A percentile compares a stretch with the other conserved stretches of the same genome.
Conservation (phyloP, 495 filamentous ascomycete genomes). For the Penicillium pulvis region DNA sequence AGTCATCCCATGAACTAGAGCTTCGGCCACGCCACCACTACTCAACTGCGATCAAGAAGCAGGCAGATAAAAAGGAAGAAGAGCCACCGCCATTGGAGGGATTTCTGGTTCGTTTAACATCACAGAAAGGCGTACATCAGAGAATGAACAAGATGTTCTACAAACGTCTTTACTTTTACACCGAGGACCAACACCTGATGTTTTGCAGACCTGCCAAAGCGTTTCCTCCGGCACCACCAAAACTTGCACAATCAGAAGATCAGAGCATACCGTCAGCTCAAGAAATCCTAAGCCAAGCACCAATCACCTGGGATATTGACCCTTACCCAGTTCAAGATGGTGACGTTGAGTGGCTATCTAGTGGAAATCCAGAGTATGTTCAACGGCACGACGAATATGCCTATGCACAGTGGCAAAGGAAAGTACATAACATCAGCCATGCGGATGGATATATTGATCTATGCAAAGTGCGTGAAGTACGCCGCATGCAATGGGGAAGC, state of each 20-base stretch:
- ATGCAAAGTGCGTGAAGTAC: constrained; percentile 57
- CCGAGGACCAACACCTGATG: constrained; percentile 67
- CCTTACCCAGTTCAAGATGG: constrained; percentile 61
- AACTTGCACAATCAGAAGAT: constrained; percentile 38
- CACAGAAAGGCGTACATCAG: constrained; percentile 62
- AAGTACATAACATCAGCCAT: constrained; percentile 57
- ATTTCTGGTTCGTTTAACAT: constrained; percentile 70
- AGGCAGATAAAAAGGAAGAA: constrained; percentile 39
- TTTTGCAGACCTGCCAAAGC: constrained; percentile 69
- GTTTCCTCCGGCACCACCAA: constrained; percentile 66
- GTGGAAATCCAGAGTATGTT: constrained; percentile 43
- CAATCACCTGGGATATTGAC: constrained; percentile 64
- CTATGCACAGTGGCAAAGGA: constrained; percentile 62
- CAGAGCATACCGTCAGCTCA: constrained; percentile 56
- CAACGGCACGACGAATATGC: constrained; percentile 61
- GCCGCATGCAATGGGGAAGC: constrained; percentile 53
- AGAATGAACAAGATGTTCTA: constrained; percentile 66
- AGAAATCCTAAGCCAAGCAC: constrained; percentile 59
- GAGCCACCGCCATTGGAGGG: constrained; percentile 73
- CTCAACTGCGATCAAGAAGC: constrained; percentile 51
- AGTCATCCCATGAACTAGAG: constrained; percentile 73
- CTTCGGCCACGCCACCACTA: constrained; percentile 72
- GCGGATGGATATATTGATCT: constrained; percentile 72
- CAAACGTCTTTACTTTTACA: constrained; percentile 71
- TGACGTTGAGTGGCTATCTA: constrained; percentile 60